These are phyloP conservation scores for Penicillium flavigenum DNA, from an alignment of 495 filamentous ascomycete genomes.

Conservation along the genomic window DNA sequence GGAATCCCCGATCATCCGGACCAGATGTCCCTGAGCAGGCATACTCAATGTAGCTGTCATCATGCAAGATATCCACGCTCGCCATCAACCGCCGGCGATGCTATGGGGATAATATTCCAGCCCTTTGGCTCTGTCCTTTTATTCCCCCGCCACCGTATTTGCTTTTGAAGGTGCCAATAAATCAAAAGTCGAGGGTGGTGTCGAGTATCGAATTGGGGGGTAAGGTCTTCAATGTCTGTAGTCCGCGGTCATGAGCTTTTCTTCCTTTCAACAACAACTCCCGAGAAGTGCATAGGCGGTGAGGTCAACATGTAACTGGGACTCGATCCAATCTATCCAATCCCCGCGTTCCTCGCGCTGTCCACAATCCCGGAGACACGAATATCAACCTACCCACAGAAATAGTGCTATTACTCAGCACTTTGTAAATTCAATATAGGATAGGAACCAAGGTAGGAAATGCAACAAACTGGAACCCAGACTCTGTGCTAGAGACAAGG, in stretches of 20 bases:
- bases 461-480: not conserved
- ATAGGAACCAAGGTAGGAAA: not conserved
- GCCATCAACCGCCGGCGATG: conserved; percentile 36
- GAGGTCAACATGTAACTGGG: not conserved
- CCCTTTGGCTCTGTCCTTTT: conserved; percentile 16
- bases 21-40: conserved; percentile 34
- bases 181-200: conserved; percentile 7
- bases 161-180: conserved; percentile 14
- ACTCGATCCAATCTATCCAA: conserved; percentile 9
- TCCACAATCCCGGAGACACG: conserved; percentile 24
- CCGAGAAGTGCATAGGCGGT: not conserved
- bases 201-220: conserved; percentile 3
- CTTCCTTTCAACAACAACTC: not conserved
- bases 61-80: conserved; percentile 36
- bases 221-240: conserved; percentile 9
- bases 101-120: conserved; percentile 18
- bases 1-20: conserved; percentile 18
- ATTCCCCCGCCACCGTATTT: conserved; percentile 27
- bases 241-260: conserved; percentile 1
- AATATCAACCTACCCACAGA: conserved; percentile 31
- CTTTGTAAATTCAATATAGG: not conserved
- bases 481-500: not conserved
- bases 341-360: conserved; percentile 13
- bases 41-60: conserved; percentile 54
- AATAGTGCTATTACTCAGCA: conserved; percentile 21